Conservation (phyloP, 1,284 basidiomycete genomes). For the Leccinum pseudoinsigne region DNA sequence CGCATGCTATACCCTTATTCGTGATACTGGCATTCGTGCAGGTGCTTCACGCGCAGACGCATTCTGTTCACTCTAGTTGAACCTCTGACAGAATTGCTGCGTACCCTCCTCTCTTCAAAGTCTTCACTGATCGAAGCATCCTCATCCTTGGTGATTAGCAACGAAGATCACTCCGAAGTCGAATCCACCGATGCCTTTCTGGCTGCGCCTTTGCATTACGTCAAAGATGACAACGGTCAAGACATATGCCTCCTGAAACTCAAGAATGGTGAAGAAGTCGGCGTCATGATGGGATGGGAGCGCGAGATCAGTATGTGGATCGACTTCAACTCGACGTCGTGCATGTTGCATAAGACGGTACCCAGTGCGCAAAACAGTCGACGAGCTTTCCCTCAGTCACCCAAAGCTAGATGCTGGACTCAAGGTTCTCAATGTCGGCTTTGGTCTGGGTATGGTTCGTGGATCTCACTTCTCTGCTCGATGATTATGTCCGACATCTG, state of each 20-base stretch:
- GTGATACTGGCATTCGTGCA: slow-evolving; percentile 85
- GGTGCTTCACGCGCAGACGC: slow-evolving; percentile 44
- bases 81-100: slow-evolving; percentile 56
- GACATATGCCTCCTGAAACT: slow-evolving; percentile 78
- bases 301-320: slow-evolving; percentile 64
- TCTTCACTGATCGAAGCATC: slow-evolving; percentile 37
- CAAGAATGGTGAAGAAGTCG: slow-evolving; percentile 70
- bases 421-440: slow-evolving; percentile 88
- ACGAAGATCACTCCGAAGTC: slow-evolving; percentile 65
- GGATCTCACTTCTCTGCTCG: neutral
- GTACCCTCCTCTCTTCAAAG: slow-evolving; percentile 56
- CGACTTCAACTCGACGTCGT: neutral
- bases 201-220: slow-evolving; percentile 69
- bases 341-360: slow-evolving; percentile 25
- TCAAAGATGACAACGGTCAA: slow-evolving; percentile 73
- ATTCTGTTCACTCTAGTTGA: slow-evolving; percentile 8
- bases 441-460: slow-evolving; percentile 91
- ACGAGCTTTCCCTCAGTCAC: slow-evolving; percentile 56
- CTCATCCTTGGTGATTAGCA: slow-evolving; percentile 52
- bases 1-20: slow-evolving; percentile 72
- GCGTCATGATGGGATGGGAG: slow-evolving; percentile 99
- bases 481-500: slow-evolving; percentile 14
- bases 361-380: slow-evolving; percentile 69
- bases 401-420: slow-evolving; percentile 50
- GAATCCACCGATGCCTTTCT: slow-evolving; percentile 81